Evolutionary conservation across 768 basidiomycete genomes (phyloP), one percentile per base, ranked within the genome.

Genomic region (Infundibulicybe gibba): DNA sequence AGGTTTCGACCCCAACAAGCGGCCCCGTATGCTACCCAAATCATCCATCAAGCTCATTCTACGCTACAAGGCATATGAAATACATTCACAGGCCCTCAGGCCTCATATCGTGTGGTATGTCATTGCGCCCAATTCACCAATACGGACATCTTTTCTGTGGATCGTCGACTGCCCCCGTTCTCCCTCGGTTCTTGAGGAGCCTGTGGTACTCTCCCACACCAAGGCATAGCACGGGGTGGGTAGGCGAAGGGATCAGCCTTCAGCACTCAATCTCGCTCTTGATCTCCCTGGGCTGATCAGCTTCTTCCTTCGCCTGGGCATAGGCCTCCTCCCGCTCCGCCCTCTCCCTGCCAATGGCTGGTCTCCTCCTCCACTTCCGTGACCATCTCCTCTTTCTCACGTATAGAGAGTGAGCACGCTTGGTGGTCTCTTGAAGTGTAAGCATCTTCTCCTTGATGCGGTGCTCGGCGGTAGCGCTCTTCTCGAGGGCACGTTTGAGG

Each of bases 351-450:
- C 67, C 61, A 32, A 83, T 54, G 4, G 58, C 68, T 2, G 75
- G 75, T 52, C 10, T 65, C 61, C 1, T 51, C 60, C 55, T 81
- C 72, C 5, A 83, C 68, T 43, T 79, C 74, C 37, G 60, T 59
- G 40, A 79, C 71, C 41, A 58, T 62, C 47, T 72, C 68, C 41
- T 75, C 71, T 19, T 70, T 72, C 44, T 76, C 73, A 61, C 54
- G 64, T 54, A 61, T 83, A 62, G 45, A 79, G 54, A 79, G 52
- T 79, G 81, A 9, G 88, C 83, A 45, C 90, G 83, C 58, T 89
- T 92, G 11, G 87, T 83, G 2, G 91, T 87, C 58, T 95, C 92
- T 60, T 94, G 92, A 32, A 95, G 68, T 1, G 94, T 89, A 9
- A 93, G 75, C 8, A 87, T 81, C 55, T 92, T 94, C 61, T 95